Percentiles rank a stretch among this genome's conserved stretches.
phyloP scores from a whole-genome alignment of 305 asterid species.

The Salvia sclarea region DNA sequence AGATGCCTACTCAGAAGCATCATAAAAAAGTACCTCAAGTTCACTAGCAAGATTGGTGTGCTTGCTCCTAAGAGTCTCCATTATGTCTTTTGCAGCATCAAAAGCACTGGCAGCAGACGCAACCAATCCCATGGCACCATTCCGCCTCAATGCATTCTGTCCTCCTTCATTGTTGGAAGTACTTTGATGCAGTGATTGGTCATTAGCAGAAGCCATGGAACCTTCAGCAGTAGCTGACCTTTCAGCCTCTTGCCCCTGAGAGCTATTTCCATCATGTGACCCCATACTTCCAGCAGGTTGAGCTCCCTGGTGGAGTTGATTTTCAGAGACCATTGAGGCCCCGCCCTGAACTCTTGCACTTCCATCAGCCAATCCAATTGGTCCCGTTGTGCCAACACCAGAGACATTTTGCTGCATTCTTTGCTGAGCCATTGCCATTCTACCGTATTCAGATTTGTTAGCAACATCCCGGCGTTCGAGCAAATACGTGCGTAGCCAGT shows the following conservation, averaged over 20 bases:
- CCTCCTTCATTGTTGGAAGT: constrained; percentile 72
- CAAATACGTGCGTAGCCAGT: constrained; percentile 98
- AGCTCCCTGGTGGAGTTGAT: constrained; percentile 77
- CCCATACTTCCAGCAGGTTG: constrained; percentile 76
- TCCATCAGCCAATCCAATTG: constrained; percentile 71
- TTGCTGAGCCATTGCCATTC: constrained; percentile 99
- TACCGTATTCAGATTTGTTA: constrained; percentile 88
- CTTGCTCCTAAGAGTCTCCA: constrained; percentile 97
- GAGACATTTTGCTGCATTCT: constrained; percentile 92
- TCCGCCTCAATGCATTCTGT: constrained; percentile 80
- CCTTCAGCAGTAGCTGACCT: constrained; percentile 71
- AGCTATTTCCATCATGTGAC: constrained; percentile 71
- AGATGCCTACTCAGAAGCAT: constrained; percentile 13
- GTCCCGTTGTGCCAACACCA: constrained; percentile 58
- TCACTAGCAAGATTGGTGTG: constrained; percentile 96
- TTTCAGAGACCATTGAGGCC: constrained; percentile 66
- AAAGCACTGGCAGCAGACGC: constrained; percentile 97
- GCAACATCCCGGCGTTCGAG: constrained; percentile 99
- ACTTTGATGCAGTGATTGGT: constrained; percentile 67
- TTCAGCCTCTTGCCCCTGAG: constrained; percentile 86
- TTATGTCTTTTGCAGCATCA: constrained; percentile 98
- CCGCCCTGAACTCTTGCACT: constrained; percentile 78
- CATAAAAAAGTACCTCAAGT: constrained; percentile 72
- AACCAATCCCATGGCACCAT: constrained; percentile 76
- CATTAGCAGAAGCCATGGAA: constrained; percentile 70